Base-by-base conservation (phyloP, 2,329 filamentous ascomycete genomes). In the Aspergillus proliferans region DNA sequence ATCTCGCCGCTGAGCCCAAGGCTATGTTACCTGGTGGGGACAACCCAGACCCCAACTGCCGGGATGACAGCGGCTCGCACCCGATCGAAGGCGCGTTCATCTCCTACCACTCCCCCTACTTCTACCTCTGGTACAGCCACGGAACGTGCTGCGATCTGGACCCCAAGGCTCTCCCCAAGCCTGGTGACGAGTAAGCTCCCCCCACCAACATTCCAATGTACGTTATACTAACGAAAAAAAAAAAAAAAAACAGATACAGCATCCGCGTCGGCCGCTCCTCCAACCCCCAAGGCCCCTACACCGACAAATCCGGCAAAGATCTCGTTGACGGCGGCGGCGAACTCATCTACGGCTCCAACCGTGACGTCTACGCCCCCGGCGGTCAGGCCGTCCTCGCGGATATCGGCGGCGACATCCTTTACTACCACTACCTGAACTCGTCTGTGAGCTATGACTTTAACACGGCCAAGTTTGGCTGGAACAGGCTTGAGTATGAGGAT, bases 341-440 rank as follows among this genome's bases (percentile, higher is more conserved):
- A 0, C 69, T 79, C 1, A 75, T 87, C 1, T 75, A 87, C 1
- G 75, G 76, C 48, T 79, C 74, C 3, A 83, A 86, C 52, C 78
- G 68, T 9, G 77, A 71, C 22, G 75, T 85, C 0, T 87, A 86
- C 57, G 84, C 79, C 14, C 83, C 84, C 7, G 84, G 84, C 42
- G 83, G 83, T 1, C 82, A 86, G 59, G 80, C 79, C 15, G 74
- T 85, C 1, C 76, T 78, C 52, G 68, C 70, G 1, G 81, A 83
- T 51, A 56, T 52, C 7, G 52, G 54, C 6, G 56, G 49, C 3
- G 65, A 68, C 43, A 52, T 64, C 19, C 58, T 68, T 4, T 68
- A 66, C 47, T 68, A 68, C 45, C 65, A 68, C 41, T 68, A 67
- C 39, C 52, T 63, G 46, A 67, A 67, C 51, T 63, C 52, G 39